Evolutionary conservation across 2,329 filamentous ascomycete genomes (phyloP).

Genomic region (Fragosphaeria purpurea): DNA sequence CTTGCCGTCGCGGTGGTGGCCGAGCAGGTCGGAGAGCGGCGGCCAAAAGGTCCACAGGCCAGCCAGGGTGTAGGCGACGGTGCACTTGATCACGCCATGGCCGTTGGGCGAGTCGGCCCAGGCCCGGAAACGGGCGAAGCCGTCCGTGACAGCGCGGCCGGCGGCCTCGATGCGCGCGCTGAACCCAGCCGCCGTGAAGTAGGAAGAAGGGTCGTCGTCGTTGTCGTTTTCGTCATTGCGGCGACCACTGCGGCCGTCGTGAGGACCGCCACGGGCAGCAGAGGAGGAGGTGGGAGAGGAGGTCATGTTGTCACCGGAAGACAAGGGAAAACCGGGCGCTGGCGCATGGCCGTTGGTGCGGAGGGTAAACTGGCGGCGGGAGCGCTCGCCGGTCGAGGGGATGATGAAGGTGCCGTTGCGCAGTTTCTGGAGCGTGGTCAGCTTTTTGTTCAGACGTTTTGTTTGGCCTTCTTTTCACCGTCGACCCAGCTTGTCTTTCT

Average conservation of each 20-base stretch:
- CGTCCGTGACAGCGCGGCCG: constrained; percentile 1
- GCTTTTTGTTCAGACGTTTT: no score
- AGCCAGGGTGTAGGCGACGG: constrained; percentile 76
- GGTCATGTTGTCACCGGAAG: constrained; percentile 14
- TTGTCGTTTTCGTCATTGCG: constrained; percentile 15
- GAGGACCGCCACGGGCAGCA: no score
- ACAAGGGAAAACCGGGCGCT: constrained; percentile 20
- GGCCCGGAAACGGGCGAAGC: constrained; percentile 30
- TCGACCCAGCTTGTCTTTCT: no score
- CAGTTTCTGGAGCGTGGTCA: constrained; percentile 45
- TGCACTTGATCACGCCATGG: constrained; percentile 79
- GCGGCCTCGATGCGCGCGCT: not conserved
- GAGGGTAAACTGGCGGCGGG: constrained; percentile 69
- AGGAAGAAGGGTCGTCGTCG: constrained; percentile 22
- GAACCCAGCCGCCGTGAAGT: constrained; percentile 25
- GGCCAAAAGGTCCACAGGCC: constrained; percentile 79
- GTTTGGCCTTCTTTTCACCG: no score
- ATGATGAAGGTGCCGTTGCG: constrained; percentile 81
- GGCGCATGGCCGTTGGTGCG: constrained; percentile 28
- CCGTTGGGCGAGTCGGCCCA: constrained; percentile 66
- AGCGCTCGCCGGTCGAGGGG: constrained; percentile 74
- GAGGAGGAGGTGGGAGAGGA: not conserved
- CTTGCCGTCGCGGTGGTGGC: constrained; percentile 71
- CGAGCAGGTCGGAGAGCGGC: constrained; percentile 61
- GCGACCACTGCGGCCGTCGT: no score